A percentile compares a stretch with the other conserved stretches of the same genome.
phyloP scores from a whole-genome alignment of 148 eudicot genomes.

The Suaeda aralocaspica region DNA sequence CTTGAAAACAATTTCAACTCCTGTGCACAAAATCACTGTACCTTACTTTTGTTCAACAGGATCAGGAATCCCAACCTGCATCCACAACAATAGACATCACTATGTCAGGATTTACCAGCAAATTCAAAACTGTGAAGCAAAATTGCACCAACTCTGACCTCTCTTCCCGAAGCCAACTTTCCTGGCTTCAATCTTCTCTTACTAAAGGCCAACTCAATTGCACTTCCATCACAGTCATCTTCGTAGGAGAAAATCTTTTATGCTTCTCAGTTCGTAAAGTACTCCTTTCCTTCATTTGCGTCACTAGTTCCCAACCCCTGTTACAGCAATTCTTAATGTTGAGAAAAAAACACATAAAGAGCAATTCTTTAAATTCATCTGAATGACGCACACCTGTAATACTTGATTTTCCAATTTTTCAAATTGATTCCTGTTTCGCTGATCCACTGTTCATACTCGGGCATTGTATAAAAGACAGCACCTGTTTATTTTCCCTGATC shows the following conservation, averaged over 20 bases:
- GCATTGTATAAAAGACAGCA: slow-evolving; percentile 70
- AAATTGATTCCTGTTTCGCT: slow-evolving; percentile 44
- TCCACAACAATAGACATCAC: slow-evolving; percentile 20
- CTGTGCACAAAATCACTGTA: slow-evolving; percentile 90
- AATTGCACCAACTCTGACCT: slow-evolving; percentile 40
- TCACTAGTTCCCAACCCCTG: slow-evolving; percentile 98
- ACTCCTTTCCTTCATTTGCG: slow-evolving; percentile 71
- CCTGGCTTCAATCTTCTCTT: slow-evolving; percentile 95
- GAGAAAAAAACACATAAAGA: background rate
- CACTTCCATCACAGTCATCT: slow-evolving; percentile 74
- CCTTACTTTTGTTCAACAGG: slow-evolving; percentile 55
- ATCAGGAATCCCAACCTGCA: slow-evolving; percentile 79
- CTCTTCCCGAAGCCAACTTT: slow-evolving; percentile 86
- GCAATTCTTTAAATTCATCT: background rate
- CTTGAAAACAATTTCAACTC: slow-evolving; percentile 84
- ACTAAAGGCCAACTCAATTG: slow-evolving; percentile 96
- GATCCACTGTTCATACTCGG: slow-evolving; percentile 78
- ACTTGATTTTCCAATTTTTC: slow-evolving; percentile 71
- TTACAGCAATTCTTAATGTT: background rate
- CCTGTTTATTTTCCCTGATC: slow-evolving; percentile 28
- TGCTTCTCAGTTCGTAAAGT: slow-evolving; percentile 55
- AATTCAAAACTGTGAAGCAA: background rate
- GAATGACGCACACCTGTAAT: slow-evolving; percentile 64
- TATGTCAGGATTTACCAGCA: background rate
- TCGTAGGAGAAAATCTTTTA: slow-evolving; percentile 75